Conservation (phyloP, 164 flowering plant species). For the Nelumbo lutea region DNA sequence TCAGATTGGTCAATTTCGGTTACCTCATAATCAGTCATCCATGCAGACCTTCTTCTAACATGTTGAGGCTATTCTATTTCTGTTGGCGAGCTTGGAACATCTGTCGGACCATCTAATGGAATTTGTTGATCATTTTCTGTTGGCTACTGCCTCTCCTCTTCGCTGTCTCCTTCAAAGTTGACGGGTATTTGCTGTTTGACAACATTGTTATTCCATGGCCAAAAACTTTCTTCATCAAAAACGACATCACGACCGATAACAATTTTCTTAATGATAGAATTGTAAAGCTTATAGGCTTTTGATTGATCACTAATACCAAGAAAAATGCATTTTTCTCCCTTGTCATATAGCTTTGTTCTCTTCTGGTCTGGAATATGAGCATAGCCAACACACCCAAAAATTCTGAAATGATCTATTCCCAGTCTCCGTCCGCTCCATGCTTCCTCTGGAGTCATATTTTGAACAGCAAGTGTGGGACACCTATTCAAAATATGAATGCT, state of each 20-base stretch:
- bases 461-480: background rate
- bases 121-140: background rate
- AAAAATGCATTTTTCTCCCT: too few relatives aligned
- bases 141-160: background rate
- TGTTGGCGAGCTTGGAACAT: background rate
- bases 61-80: background rate
- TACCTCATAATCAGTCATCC: conserved; percentile 2
- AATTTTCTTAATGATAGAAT: background rate
- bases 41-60: background rate
- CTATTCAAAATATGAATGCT: conserved; percentile 1
- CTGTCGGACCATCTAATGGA: background rate
- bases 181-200: background rate
- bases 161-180: background rate
- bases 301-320: background rate
- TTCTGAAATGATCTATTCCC: background rate
- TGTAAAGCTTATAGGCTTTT: background rate
- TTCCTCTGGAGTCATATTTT: conserved; percentile 1
- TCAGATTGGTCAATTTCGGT: background rate
- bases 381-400: background rate
- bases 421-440: conserved; percentile 1
- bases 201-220: background rate
- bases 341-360: background rate
- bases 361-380: background rate
- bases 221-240: conserved; percentile 1
- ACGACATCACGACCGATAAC: background rate